Base-by-base conservation (phyloP, 129 eudicot genomes). In the Smallanthus sonchifolius region DNA sequence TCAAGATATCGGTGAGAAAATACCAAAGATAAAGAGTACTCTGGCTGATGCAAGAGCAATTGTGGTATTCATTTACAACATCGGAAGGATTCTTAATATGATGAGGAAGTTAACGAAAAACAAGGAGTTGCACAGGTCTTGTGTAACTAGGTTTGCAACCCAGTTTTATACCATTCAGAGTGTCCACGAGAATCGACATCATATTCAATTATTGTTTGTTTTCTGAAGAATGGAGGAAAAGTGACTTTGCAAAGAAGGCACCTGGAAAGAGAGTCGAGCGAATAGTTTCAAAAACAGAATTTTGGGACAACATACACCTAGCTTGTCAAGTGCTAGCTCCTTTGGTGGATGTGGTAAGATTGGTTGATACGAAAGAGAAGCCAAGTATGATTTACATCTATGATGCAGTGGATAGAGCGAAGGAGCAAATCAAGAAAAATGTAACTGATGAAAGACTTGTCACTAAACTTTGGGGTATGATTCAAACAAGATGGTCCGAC, bases 31-130 rank as follows among this genome's bases (percentile, higher is more conserved):
- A 36, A 62, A 62, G 67, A 35, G 6, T 34, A 11, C 67, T 35
- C 13, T 62, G 54, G 15, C 2, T 66, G 71, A 66, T 40, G 54
- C 71, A 66, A 17, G 54, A 59, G 39, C 65, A 59, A 11, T 59
- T 30, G 39, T 59, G 65, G 65, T 24, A 30, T 59, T 10, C 65
- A 42, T 66, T 66, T 66, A 66, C 36, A 66, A 66, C 52, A 54
- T 40, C 4, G 17, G 19, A 66, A 66, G 71, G 35, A 42, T 66
- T 16, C 54, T 40, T 40, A 43, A 66, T 40, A 20, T 66, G 51
- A 17, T 42, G 71, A 42, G 54, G 19, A 42, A 66, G 55, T 66
- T 66, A 55, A 42, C 16, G 14, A 66, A 42, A 9, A 42, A 38
- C 51, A 64, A 30, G 38, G 72, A 67, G 40, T 6, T 47, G 10